Base-by-base conservation (phyloP, 2,329 filamentous ascomycete genomes). In the Camillea tinctor region DNA sequence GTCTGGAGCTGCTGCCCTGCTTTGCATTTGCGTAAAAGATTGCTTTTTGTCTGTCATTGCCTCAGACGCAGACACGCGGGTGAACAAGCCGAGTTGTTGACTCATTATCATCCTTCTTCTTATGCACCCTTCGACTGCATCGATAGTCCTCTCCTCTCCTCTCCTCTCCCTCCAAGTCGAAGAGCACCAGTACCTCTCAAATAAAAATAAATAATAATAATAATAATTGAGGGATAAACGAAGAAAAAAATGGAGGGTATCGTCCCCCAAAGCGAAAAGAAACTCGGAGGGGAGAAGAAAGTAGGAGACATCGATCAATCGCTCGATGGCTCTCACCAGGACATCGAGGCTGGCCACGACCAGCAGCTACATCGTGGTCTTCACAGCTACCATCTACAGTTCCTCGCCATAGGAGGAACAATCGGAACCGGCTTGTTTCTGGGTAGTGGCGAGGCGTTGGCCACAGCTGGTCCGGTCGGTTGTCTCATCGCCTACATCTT, bases 381-480 rank as follows among this genome's bases (percentile, higher is more conserved):
- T 3, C 65, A 63, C 52, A 71, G 68, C 52, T 66, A 71, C 64
- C 74, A 76, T 53, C 64, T 76, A 20, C 73, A 75, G 63, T 75
- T 76, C 62, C 69, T 76, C 44, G 74, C 73, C 49, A 72, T 76
- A 48, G 74, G 74, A 67, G 87, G 86, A 56, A 90, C 88, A 15
- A 87, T 92, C 67, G 89, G 89, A 57, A 92, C 89, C 1, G 89
- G 89, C 64, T 80, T 92, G 50, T 91, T 92, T 74, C 81, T 92
- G 36, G 88, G 88, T 55, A 86, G 84, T 54, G 88, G 89, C 51
- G 77, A 76, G 49, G 86, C 87, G 15, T 79, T 92, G 56, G 79
- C 84, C 59, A 84, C 80, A 54, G 81, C 86, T 9, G 89, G 89
- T 0, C 89, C 89, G 9, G 85, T 84, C 1, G 85, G 87, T 26